Evolutionary conservation across 176 grass and related monocot genomes (phyloP), one percentile per base, ranked within the genome.

Genomic region (Hyparrhenia diplandra): DNA sequence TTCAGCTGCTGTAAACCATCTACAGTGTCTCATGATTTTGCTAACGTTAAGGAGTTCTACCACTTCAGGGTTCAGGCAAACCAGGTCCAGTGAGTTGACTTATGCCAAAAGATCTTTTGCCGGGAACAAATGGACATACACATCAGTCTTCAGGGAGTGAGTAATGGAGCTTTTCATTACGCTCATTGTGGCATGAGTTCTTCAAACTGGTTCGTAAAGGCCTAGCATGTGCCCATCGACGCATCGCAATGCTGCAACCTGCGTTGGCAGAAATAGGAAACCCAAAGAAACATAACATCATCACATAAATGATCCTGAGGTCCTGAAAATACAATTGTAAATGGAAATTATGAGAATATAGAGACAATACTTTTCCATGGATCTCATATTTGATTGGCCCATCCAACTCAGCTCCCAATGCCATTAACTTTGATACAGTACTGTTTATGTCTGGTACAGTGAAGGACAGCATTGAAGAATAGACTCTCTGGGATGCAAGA

Each of bases 381-480:
- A 93, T 91, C 64, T 95, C 88, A 74, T 98, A 84, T 84, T 95
- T 98, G 69, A 98, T 93, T 7, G 96, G 82, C 13, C 92, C 90
- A 51, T 98, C 96, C 71, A 98, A 79, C 76, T 98, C 96, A 29
- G 92, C 90, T 71, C 96, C 92, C 8, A 98, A 71, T 8, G 88
- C 40, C 85, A 93, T 88, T 67, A 97, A 57, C 49, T 91, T 97
- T 23, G 88, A 80, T 10, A 98, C 87, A 30, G 95, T 95, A 36
- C 31, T 89, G 68, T 87, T 98, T 58, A 98, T 82, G 72, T 98
- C 92, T 4, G 71, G 39, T 13, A 98, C 92, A 10, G 92, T 95
- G 76, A 98, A 98, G 12, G 96, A 95, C 60, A 98, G 13, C 90
- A 98, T 98, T 6, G 96, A 91, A 52, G 88, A 95, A 91, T 91